Base-by-base conservation (phyloP, 1,284 basidiomycete species). In the Boletus subluridellus region DNA sequence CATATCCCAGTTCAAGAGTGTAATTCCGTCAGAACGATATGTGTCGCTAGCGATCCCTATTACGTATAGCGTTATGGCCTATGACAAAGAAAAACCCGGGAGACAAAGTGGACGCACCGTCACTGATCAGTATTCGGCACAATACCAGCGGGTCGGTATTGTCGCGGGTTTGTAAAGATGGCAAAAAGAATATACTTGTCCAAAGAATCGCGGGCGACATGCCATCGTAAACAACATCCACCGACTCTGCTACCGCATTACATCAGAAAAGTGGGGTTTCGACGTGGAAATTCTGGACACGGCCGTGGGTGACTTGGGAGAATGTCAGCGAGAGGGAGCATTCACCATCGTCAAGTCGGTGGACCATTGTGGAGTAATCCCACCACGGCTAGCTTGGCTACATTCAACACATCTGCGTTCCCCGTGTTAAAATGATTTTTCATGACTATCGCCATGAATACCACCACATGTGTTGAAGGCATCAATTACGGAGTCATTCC, bases 401-500 rank as follows among this genome's bases (percentile, higher is more conserved):
- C 21, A 42, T 26, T 10, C 7, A 45, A 34, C 32, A 34, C 4
- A 11, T 26, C 24, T 45, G 44, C 44, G 15, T 26, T 45, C 14
- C 24, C 44, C 12, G 34, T 5, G 34, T 35, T 14, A 14, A 5
- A 35, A 35, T 35, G 5, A 45, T 26, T 8, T 45, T 45, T 14
- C 42, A 26, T 15, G 24, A 26, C 14, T 4, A 26, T 44, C 8
- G 8, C 5, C 44, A 10, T 28, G 9, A 28, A 28, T 4, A 28
- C 44, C 26, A 5, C 85, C 85, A 24, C 24, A 24, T 2, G 73
- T 78, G 63, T 78, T 77, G 69, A 85, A 81, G 5, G 79, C 85
- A 65, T 86, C 80, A 60, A 87, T 76, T 17, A 77, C 74, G 63
- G 86, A 87, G 73, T 86, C 76, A 35, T 73, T 68, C 2, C 85